Evolutionary conservation across 306 rosid genomes (phyloP).

Genomic region (Citrullus amarus): DNA sequence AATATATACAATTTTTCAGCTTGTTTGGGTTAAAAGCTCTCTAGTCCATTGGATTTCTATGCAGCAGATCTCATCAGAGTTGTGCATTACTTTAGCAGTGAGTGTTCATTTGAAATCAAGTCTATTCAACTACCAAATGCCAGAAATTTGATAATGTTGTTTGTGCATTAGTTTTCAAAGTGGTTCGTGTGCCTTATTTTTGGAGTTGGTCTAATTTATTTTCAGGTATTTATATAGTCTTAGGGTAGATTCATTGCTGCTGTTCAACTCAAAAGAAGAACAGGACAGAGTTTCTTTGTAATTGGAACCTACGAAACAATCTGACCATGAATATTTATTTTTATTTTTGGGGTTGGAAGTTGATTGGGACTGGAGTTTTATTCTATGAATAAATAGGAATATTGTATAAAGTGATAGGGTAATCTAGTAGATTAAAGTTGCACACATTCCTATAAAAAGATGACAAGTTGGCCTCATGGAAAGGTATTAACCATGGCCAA

Average conservation of each 20-base stretch:
- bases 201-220: neutral
- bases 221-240: neutral
- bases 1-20: neutral
- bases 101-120: neutral
- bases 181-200: neutral
- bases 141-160: neutral
- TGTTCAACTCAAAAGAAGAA: no score
- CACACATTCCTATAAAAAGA: conserved; percentile 3
- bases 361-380: neutral
- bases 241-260: neutral
- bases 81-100: neutral
- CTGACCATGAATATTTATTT: neutral
- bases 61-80: neutral
- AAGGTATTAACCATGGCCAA: neutral
- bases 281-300: neutral
- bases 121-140: neutral
- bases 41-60: neutral
- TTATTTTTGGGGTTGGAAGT: neutral
- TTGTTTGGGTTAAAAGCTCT: neutral
- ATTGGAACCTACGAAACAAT: neutral
- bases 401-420: neutral
- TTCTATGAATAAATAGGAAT: neutral
- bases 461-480: neutral
- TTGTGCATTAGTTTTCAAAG: neutral
- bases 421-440: neutral